phyloP scores from a whole-genome alignment of 768 basidiomycete species.

The Epithele typhae region DNA sequence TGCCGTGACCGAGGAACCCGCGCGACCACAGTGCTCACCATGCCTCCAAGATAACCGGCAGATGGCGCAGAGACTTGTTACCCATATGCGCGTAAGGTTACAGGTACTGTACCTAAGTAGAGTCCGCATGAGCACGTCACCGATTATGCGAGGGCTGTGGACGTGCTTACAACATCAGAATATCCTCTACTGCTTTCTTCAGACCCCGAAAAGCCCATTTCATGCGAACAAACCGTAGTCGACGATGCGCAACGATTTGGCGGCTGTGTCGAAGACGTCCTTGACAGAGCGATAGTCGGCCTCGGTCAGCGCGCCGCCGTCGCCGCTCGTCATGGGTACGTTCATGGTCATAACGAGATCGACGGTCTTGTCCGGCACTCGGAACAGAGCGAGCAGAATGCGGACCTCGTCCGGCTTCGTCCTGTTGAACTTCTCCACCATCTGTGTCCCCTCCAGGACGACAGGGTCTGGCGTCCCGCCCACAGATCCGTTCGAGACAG shows the following conservation, averaged over 20 bases:
- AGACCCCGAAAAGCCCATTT: background rate
- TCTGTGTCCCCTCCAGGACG: slow-evolving; percentile 65
- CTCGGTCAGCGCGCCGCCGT: slow-evolving; percentile 37
- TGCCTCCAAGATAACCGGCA: too few relatives aligned
- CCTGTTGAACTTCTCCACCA: slow-evolving; percentile 73
- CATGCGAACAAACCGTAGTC: slow-evolving; percentile 20
- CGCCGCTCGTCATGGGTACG: slow-evolving; percentile 53
- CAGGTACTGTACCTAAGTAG: too few relatives aligned
- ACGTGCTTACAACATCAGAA: too few relatives aligned
- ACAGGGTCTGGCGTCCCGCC: slow-evolving; percentile 51
- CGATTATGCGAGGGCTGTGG: too few relatives aligned
- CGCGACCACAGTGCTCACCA: too few relatives aligned
- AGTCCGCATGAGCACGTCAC: too few relatives aligned
- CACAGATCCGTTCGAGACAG: slow-evolving; percentile 36
- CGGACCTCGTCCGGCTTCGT: slow-evolving; percentile 58
- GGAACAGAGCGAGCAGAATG: slow-evolving; percentile 78
- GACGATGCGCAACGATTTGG: slow-evolving; percentile 17
- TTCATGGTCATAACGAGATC: slow-evolving; percentile 88
- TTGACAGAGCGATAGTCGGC: slow-evolving; percentile 8
- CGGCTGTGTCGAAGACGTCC: slow-evolving; percentile 11
- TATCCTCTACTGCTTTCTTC: too few relatives aligned
- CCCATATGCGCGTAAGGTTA: too few relatives aligned
- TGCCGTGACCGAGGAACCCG: too few relatives aligned
- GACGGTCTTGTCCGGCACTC: slow-evolving; percentile 61
- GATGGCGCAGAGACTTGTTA: too few relatives aligned